Evolutionary conservation across 2,329 filamentous ascomycete genomes (phyloP).

Genomic region (Colletotrichum theobromicola): DNA sequence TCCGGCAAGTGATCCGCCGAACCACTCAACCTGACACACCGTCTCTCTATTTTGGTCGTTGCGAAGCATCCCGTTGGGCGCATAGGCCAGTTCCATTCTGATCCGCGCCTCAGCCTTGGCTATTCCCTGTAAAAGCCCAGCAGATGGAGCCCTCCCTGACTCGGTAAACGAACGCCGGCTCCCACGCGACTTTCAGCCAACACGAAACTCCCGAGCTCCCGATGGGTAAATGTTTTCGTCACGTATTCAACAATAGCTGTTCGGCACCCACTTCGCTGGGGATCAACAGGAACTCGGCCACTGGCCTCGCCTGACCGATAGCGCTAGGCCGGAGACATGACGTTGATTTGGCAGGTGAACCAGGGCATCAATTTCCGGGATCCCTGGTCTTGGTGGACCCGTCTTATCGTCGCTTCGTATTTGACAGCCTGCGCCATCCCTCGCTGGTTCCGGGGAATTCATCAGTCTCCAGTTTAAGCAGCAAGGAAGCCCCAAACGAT

Average conservation of each 20-base stretch:
- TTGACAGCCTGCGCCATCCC: background rate
- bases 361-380: background rate
- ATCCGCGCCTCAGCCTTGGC: background rate
- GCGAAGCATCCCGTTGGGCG: background rate
- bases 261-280: background rate
- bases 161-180: background rate
- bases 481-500: background rate
- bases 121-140: background rate
- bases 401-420: constrained; percentile 15
- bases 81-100: background rate
- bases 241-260: background rate
- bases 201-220: background rate
- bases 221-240: background rate
- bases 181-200: background rate
- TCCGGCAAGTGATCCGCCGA: background rate
- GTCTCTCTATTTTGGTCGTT: background rate
- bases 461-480: background rate
- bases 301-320: background rate
- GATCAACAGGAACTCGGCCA: background rate
- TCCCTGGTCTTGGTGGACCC: constrained; percentile 4
- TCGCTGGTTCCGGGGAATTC: background rate
- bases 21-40: background rate
- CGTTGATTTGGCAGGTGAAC: background rate
- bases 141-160: background rate
- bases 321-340: constrained; percentile 12